Evolutionary conservation across 306 rosid species (phyloP), one percentile per base, ranked within the genome.

Genomic region (Sphenostylis stenocarpa): DNA sequence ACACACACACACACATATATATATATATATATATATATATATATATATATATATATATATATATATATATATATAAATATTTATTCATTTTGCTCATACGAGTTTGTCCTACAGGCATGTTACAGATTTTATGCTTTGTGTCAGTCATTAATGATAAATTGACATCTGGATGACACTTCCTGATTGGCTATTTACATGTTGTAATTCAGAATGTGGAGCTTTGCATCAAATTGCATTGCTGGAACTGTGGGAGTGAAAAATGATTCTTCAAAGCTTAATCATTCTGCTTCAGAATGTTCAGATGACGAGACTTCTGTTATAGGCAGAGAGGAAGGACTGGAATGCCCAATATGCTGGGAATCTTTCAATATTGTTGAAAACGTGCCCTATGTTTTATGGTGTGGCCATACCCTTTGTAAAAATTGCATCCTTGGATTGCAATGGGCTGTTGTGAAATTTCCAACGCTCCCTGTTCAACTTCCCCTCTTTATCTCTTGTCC

Each of bases 331-430:
- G 97, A 94, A 84, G 96, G 96, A 45, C 85, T 92, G 20, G 99
- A 95, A 82, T 95, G 97, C 82, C 97, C 97, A 9, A 87, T 95
- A 81, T 95, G 99, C 85, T 92, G 97, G 93, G 99, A 92, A 76
- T 95, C 97, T 38, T 92, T 95, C 77, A 95, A 95, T 67, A 90
- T 95, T 67, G 98, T 95, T 75, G 98, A 95, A 88, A 95, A 95
- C 26, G 96, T 95, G 44, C 98, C 98, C 20, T 93, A 95, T 78
- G 97, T 95, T 75, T 84, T 95, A 76, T 95, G 97, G 98, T 95
- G 98, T 76, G 98, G 98, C 56, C 98, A 95, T 78, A 95, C 98
- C 58, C 98, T 95, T 62, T 95, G 98, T 84, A 95, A 95, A 87
- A 92, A 95, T 70, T 95, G 98, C 82, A 90, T 95, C 77, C 76